These are phyloP conservation scores for Backusella australiensis DNA, from an alignment of 192 early-diverging fungal genomes.

Conservation along the genomic window DNA sequence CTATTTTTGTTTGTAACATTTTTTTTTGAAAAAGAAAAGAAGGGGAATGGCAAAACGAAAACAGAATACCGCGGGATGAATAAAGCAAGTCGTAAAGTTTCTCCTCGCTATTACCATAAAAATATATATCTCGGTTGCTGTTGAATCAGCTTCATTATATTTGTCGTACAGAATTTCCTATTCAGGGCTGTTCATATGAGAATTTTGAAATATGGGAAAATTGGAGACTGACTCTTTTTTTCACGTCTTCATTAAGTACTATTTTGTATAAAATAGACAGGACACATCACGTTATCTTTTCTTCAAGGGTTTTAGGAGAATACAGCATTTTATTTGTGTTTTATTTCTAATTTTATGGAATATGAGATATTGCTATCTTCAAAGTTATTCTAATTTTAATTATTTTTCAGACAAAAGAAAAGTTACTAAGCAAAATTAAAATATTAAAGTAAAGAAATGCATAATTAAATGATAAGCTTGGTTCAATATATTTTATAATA, in stretches of 20 bases:
- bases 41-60: neutral
- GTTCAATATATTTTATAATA: neutral
- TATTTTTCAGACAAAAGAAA: neutral
- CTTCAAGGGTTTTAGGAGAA: slow-evolving; percentile 1
- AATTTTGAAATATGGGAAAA: slow-evolving; percentile 2
- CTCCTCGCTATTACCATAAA: neutral
- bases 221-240: slow-evolving; percentile 3
- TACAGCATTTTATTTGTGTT: neutral
- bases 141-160: neutral
- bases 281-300: neutral
- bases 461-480: neutral
- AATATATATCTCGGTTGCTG: neutral
- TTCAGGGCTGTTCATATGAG: slow-evolving; percentile 5
- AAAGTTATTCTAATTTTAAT: neutral
- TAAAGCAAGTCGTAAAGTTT: neutral
- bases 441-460: neutral
- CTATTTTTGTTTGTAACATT: neutral
- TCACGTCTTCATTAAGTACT: slow-evolving; percentile 1
- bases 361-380: neutral
- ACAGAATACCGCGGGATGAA: neutral
- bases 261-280: slow-evolving; percentile 2
- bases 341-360: neutral
- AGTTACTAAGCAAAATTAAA: neutral
- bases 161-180: neutral
- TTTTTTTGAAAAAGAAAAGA: neutral